Percentiles rank a stretch among this genome's conserved stretches.
phyloP scores from a whole-genome alignment of 2,329 filamentous ascomycete genomes.

The Fusarium pseudocircinatum region DNA sequence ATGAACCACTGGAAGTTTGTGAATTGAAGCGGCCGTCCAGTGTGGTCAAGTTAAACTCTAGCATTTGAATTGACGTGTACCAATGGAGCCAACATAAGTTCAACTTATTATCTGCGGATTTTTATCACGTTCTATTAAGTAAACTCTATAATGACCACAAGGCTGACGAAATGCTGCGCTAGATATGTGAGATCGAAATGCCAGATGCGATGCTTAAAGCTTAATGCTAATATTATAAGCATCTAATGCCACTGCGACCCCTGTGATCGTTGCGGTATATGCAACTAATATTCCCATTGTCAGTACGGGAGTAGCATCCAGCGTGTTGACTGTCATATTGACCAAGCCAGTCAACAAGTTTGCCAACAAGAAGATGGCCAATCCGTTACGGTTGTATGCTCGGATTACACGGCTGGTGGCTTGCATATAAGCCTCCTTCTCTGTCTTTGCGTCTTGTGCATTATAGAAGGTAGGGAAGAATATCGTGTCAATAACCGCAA shows the following conservation, averaged over 20 bases:
- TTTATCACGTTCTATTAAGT: neutral
- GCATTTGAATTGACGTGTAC: neutral
- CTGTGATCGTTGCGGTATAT: conserved; percentile 76
- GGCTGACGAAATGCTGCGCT: neutral
- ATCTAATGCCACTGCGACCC: conserved; percentile 74
- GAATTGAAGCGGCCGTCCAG: neutral
- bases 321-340: conserved; percentile 85
- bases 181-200: neutral
- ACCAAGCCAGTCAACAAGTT: conserved; percentile 90
- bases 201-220: conserved; percentile 54
- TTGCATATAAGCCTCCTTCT: conserved; percentile 70
- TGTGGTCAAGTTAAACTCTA: neutral
- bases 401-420: conserved; percentile 85
- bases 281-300: conserved; percentile 79
- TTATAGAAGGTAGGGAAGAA: conserved; percentile 80
- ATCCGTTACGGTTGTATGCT: conserved; percentile 88
- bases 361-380: conserved; percentile 85
- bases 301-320: conserved; percentile 71
- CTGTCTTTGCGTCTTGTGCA: conserved; percentile 62
- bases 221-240: conserved; percentile 75
- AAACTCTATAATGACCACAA: neutral
- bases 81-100: neutral
- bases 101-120: neutral
- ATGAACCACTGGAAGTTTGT: neutral
- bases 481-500: conserved; percentile 78